A percentile compares a stretch with the other conserved stretches of the same genome.
These are phyloP conservation scores for Solanum hybrid DNA, from an alignment of 305 asterid genomes.

Conservation along the genomic window DNA sequence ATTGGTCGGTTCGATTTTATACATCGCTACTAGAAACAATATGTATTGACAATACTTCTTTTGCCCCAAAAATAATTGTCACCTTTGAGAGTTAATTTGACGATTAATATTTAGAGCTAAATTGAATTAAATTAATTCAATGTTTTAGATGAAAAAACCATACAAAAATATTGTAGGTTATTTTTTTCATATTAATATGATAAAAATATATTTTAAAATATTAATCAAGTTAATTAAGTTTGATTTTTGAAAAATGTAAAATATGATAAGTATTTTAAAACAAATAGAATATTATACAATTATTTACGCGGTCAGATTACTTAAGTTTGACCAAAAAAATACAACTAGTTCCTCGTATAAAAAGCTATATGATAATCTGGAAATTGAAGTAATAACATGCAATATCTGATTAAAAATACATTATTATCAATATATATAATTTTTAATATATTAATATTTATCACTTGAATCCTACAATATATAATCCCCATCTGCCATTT, in stretches of 20 bases:
- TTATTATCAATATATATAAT: neutral
- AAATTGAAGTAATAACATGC: neutral
- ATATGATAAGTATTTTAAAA: neutral
- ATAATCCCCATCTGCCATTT: neutral
- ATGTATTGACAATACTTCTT: neutral
- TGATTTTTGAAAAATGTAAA: accelerated
- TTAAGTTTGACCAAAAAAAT: neutral
- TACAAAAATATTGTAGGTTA: neutral
- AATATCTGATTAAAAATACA: neutral
- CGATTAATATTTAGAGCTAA: neutral
- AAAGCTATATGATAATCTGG: neutral
- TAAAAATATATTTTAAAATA: too few relatives aligned
- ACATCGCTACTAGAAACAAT: neutral
- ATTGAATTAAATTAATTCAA: neutral
- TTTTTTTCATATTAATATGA: neutral
- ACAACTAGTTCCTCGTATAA: neutral
- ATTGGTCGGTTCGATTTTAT: too few relatives aligned
- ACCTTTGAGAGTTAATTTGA: neutral
- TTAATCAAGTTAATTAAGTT: neutral
- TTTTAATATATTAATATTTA: neutral
- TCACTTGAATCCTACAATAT: neutral
- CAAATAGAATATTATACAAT: neutral
- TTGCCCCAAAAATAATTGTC: neutral
- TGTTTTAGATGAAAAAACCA: neutral
- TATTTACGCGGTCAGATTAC: neutral